Evolutionary conservation across 305 asterid species (phyloP).

Genomic region (Fraxinus latifolia): DNA sequence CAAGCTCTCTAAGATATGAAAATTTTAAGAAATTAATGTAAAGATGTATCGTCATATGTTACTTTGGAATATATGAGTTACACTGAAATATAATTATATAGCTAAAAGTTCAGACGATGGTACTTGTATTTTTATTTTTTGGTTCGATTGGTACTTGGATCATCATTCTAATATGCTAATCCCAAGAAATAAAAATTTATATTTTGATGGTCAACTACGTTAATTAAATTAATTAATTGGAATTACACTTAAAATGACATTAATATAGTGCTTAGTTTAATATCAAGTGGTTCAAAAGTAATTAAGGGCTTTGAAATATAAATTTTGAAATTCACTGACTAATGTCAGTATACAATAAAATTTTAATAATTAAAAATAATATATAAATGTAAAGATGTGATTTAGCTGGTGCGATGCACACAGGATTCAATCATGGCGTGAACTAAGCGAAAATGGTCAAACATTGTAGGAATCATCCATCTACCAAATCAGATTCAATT

Average conservation of each 20-base stretch:
- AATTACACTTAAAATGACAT: not conserved
- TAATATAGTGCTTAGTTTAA: not conserved
- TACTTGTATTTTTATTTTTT: too few relatives aligned
- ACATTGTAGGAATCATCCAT: not conserved
- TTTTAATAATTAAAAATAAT: too few relatives aligned
- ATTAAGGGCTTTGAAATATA: not conserved
- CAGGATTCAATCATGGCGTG: slow-evolving; percentile 38
- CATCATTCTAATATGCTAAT: not conserved
- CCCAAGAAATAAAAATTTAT: not conserved
- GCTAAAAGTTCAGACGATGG: too few relatives aligned
- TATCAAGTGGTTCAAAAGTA: not conserved
- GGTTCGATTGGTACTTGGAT: not conserved
- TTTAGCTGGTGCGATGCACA: not conserved
- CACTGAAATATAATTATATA: not conserved
- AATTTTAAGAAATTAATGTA: not conserved
- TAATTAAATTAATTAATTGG: not conserved
- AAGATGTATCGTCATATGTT: not conserved
- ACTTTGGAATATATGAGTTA: not conserved
- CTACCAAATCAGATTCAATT: slow-evolving; percentile 11
- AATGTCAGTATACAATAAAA: too few relatives aligned
- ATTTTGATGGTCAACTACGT: not conserved
- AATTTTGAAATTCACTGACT: too few relatives aligned
- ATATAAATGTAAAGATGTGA: not conserved
- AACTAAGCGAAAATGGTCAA: slow-evolving; percentile 35
- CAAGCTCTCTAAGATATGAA: not conserved